Base-by-base conservation (phyloP, 345 rosid genomes). In the Brassica incana region DNA sequence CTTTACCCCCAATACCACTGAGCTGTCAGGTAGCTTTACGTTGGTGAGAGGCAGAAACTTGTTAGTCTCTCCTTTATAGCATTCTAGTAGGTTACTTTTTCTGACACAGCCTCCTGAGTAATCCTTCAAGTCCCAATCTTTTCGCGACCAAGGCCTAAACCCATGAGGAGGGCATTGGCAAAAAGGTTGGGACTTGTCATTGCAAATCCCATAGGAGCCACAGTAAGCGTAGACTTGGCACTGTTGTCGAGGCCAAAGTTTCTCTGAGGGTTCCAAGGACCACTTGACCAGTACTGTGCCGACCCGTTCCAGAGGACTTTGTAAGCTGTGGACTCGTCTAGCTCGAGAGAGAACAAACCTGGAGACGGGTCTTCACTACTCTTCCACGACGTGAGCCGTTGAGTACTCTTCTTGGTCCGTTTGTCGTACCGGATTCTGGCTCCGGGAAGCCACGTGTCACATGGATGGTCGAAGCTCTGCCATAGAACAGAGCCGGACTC, bases 391-490 rank as follows among this genome's bases (percentile, higher is more conserved):
- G 81, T 75, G 14, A 94, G 87, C 20, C 56, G 74, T 60, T 83
- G 88, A 67, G 29, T 27, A 27, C 74, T 81, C 33, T 14, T 73
- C 0, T 73, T 75, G 15, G 84, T 85, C 38, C 58, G 74, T 74
- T 85, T 92, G 78, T 87, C 75, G 4, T 78, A 71, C 65, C 87
- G 86, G 45, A 94, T 5, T 62, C 83, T 90, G 3, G 84, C 85
- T 8, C 97, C 93, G 1, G 96, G 94, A 1, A 90, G 93, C 93
- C 96, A 92, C 33, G 96, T 90, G 80, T 87, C 1, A 1, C 85
- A 74, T 0, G 90, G 98, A 52, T 85, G 79, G 59, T 94, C 96
- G 59, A 90, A 86, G 80, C 97, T 90, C 85, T 90, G 89, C 98
- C 98, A 92, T 8, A 88, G 75, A 0, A 25, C 29, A 4, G 65